These are phyloP conservation scores for Aeschynomene evenia DNA, from an alignment of 306 rosid species.

Conservation along the genomic window DNA sequence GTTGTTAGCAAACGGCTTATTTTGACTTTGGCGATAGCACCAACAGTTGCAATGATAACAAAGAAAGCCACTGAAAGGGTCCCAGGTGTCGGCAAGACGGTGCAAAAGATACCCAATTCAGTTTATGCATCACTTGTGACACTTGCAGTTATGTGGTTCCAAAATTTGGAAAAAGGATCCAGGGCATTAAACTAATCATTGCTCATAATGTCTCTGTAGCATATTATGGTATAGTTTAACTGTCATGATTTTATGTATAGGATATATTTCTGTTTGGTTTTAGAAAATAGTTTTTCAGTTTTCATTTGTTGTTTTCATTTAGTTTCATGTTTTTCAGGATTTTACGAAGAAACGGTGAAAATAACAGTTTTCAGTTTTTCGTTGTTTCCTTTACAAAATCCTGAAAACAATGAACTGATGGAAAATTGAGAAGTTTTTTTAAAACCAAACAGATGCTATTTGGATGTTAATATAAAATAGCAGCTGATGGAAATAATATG, in stretches of 20 bases:
- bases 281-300: too few species aligned
- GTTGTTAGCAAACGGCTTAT: conserved; percentile 65
- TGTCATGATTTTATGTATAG: conserved; percentile 22
- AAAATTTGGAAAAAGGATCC: conserved; percentile 29
- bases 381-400: too few species aligned
- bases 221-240: background rate
- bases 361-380: too few species aligned
- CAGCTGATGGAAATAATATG: background rate
- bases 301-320: too few species aligned
- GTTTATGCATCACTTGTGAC: conserved; percentile 72
- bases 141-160: conserved; percentile 53
- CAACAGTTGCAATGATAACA: conserved; percentile 75
- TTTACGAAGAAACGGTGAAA: too few species aligned
- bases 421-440: too few species aligned
- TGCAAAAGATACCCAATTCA: conserved; percentile 67
- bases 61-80: conserved; percentile 88
- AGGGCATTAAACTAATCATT: background rate
- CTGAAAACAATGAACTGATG: too few species aligned
- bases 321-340: too few species aligned
- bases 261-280: background rate
- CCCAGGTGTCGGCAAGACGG: conserved; percentile 76
- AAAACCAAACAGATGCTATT: too few species aligned
- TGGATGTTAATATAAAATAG: background rate
- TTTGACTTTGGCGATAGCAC: conserved; percentile 73
- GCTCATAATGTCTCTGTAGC: conserved; percentile 11